Evolutionary conservation across 805 yeast species (phyloP), one percentile per base, ranked within the genome.

Genomic region (Clavispora phyllophila): DNA sequence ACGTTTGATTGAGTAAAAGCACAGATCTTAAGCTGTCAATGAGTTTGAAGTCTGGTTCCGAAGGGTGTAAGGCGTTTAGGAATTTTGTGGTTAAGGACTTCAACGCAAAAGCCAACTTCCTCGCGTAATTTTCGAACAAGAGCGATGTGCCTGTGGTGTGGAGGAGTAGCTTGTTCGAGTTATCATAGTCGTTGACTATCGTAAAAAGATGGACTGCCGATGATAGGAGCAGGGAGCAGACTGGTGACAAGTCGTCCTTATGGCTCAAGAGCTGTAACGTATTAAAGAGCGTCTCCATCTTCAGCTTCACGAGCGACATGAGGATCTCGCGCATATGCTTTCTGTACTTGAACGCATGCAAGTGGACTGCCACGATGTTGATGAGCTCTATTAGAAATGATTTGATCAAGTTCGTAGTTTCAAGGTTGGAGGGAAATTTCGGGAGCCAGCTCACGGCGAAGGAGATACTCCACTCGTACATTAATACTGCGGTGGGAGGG

Each of bases 121-220:
- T 49, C 20, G 64, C 56, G 14, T 50, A 47, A 20, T 59, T 53
- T 37, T 66, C 72, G 26, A 69, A 56, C 25, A 52, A 56, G 17
- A 66, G 54, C 36, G 54, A 57, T 37, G 48, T 42, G 17, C 47
- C 49, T 7, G 50, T 42, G 5, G 58, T 40, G 38, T 56, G 55
- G 3, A 63, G 41, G n/a, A 54, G 50, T 32, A 67, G 47, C 40
- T 62, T 65, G 17, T 48, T 40, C 9, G 64, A 45, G 10, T 67
- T 48, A 36, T 66, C 72, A 44, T 60, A 59, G 48, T 68, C 72
- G 43, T 63, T 65, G 14, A 67, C 42, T 8, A 68, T 60, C 5
- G 70, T 54, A 42, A 59, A 68, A n/a, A 66, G 48, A 41, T 68
- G 70, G 2, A 57, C 55, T 1, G 60, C 44, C 3, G 51, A 32